A percentile compares a stretch with the other conserved stretches of the same genome.
Conservation (phyloP, 768 basidiomycete species). For the Mrakia frigida region DNA sequence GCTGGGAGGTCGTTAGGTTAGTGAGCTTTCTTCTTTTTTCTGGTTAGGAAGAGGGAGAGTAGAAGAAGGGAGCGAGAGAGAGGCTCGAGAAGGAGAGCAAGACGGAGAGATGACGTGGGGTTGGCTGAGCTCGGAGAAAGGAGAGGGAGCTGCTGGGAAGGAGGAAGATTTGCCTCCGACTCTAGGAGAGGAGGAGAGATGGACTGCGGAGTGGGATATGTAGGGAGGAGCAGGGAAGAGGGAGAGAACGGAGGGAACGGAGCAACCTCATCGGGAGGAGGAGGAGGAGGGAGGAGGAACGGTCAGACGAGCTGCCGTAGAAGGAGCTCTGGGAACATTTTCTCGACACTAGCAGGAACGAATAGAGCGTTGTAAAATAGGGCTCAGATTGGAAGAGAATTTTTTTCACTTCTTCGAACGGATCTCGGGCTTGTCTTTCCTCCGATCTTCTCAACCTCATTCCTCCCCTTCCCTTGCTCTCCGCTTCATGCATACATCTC, state of each 20-base stretch:
- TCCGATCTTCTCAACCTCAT: neutral
- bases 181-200: neutral
- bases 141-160: neutral
- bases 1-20: conserved; percentile 32
- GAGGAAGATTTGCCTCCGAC: neutral
- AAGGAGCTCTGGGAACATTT: neutral
- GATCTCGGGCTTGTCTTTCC: no score
- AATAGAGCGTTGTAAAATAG: no score
- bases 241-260: neutral
- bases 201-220: neutral
- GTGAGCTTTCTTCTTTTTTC: conserved; percentile 18
- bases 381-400: no score
- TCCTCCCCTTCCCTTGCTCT: neutral
- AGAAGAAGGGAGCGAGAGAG: neutral
- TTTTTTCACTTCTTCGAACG: no score
- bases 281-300: neutral
- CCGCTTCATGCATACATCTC: neutral
- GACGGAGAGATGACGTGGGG: conserved; percentile 9
- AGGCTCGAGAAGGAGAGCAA: neutral
- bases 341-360: neutral
- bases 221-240: no score
- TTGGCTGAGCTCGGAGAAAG: neutral
- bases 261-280: neutral
- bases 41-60: neutral
- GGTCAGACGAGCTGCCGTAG: neutral